Evolutionary conservation across 2,329 filamentous ascomycete genomes (phyloP), one percentile per base, ranked within the genome.

Genomic region (Penicillium rolfsii): DNA sequence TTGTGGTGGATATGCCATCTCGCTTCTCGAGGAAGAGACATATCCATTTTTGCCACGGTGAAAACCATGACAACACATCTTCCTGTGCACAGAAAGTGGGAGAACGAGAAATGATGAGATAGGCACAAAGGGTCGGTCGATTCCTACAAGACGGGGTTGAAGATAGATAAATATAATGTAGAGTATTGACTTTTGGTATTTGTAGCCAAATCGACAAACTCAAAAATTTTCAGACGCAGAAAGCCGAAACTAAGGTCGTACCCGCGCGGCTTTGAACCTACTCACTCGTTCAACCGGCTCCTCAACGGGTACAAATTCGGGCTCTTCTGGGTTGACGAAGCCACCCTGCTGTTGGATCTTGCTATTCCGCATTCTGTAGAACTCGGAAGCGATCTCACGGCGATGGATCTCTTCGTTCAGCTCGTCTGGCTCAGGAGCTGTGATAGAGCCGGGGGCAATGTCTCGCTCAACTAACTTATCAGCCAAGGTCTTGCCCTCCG

Each of bases 271-370:
- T 62, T 76, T 80, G 70, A 83, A 83, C 55, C 78, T 76, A 71
- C 81, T 83, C 52, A 81, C 71, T 35, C 74, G 77, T 60, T 70
- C 75, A 4, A 70, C 71, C 26, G 73, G 64, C 19, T 87, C 86
- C 52, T 93, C 87, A 57, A 93, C 80, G 1, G 89, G 85, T 55
- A 90, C 84, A 50, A 87, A 85, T 49, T 83, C 84, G 55, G 85
- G 82, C 61, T 91, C 87, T 61, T 90, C 86, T 67, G 92, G 86
- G 59, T 86, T 84, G 69, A 90, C 79, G 74, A 97, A 96, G 3
- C 93, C 93, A 55, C 93, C 93, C 69, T 95, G 87, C 68, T 88
- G 85, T 67, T 92, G 87, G 57, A 97, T 93, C 77, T 96, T 88
- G 70, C 85, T 86, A 73, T 93, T 96, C 22, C 94, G 89, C 75